These are phyloP conservation scores for Geotrichum fermentans DNA, from an alignment of 1,139 yeast species.

Conservation along the genomic window DNA sequence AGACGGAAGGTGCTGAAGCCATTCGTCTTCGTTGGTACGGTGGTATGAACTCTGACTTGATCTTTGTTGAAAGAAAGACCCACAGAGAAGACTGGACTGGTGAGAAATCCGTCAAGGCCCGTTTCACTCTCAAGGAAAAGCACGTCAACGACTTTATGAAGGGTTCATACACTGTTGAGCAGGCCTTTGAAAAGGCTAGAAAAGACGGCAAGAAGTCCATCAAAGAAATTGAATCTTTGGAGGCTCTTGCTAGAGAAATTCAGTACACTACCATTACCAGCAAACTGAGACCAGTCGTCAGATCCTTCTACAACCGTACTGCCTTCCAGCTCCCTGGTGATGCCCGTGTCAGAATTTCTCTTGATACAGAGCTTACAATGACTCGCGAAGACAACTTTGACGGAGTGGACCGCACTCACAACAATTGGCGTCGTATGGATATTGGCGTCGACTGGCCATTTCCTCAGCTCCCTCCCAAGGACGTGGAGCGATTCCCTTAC, in stretches of 20 bases:
- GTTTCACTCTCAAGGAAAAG: conserved; percentile 88
- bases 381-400: conserved; percentile 96
- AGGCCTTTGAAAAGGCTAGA: conserved; percentile 87
- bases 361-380: conserved; percentile 93
- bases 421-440: conserved; percentile 97
- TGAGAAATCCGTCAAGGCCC: conserved; percentile 94
- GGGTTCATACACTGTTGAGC: conserved; percentile 81
- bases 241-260: conserved; percentile 84
- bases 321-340: conserved; percentile 99
- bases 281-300: conserved; percentile 84
- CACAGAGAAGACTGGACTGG: conserved; percentile 99
- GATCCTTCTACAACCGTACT: conserved; percentile 95
- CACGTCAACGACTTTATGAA: conserved; percentile 76
- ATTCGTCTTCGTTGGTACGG: conserved; percentile 98
- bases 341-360: conserved; percentile 95
- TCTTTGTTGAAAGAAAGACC: conserved; percentile 93
- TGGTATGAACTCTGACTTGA: conserved; percentile 88
- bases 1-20: conserved; percentile 98
- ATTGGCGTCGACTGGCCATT: conserved; percentile 97
- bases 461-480: conserved; percentile 73
- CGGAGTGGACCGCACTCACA: conserved; percentile 81
- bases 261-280: conserved; percentile 84
- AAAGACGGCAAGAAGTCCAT: conserved; percentile 84
- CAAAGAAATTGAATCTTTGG: conserved; percentile 86
- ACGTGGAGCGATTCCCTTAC: conserved; percentile 89